Percentiles rank a stretch among this genome's conserved stretches.
These are phyloP conservation scores for Pichia paraexigua DNA, from an alignment of 805 yeast genomes.

Conservation along the genomic window DNA sequence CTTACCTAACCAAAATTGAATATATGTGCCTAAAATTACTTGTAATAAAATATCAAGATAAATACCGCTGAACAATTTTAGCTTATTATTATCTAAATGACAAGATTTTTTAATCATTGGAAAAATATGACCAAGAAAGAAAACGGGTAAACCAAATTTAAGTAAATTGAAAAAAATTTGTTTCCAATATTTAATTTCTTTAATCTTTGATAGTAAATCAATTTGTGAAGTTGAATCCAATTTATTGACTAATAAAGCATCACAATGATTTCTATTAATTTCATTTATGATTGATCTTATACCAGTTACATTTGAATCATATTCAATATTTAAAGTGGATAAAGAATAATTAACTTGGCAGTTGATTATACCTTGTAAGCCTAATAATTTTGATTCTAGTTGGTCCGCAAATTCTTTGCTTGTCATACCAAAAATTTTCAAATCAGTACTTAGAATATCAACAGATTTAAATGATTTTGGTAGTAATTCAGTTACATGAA, in stretches of 20 bases:
- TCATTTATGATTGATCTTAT: constrained; percentile 52
- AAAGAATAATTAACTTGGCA: constrained; percentile 46
- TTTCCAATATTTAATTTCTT: constrained; percentile 71
- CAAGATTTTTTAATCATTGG: constrained; percentile 30
- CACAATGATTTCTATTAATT: constrained; percentile 45
- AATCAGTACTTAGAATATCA: constrained; percentile 14
- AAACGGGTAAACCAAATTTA: constrained; percentile 55
- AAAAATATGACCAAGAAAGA: constrained; percentile 40
- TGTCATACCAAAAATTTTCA: constrained; percentile 53
- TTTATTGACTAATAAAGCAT: constrained; percentile 39
- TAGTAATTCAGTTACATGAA: constrained; percentile 27
- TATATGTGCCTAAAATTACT: constrained; percentile 45
- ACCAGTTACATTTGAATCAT: constrained; percentile 47
- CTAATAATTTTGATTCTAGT: constrained; percentile 39
- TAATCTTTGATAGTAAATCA: constrained; percentile 53
- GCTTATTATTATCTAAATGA: constrained; percentile 8
- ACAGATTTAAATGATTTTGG: neutral
- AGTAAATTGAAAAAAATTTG: constrained; percentile 44
- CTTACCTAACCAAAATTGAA: constrained; percentile 61
- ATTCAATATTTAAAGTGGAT: constrained; percentile 46
- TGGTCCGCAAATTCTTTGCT: constrained; percentile 46
- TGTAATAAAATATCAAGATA: constrained; percentile 57
- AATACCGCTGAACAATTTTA: constrained; percentile 42
- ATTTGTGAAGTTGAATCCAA: constrained; percentile 64
- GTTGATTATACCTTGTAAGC: constrained; percentile 38